phyloP scores from a whole-genome alignment of 805 yeast species.

The Peterozyma toletana region DNA sequence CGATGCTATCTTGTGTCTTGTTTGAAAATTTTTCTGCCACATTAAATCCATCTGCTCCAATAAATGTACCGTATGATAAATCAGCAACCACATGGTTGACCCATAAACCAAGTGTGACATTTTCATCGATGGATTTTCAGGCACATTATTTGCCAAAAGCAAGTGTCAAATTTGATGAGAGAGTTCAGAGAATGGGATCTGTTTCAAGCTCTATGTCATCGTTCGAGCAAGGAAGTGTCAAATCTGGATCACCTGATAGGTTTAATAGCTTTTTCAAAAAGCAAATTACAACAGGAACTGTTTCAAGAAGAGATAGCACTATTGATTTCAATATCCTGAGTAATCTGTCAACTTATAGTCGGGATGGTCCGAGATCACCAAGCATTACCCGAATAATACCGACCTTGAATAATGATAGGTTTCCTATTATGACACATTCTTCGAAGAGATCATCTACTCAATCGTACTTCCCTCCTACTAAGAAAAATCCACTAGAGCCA shows the following conservation, averaged over 20 bases:
- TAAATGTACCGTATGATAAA: conserved; percentile 35
- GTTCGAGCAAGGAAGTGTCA: conserved; percentile 11
- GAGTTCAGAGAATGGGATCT: conserved; percentile 8
- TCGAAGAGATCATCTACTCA: not conserved
- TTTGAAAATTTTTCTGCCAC: conserved; percentile 31
- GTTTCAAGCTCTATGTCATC: conserved; percentile 11
- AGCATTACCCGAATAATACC: not conserved
- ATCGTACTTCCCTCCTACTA: not conserved
- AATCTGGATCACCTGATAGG: conserved; percentile 22
- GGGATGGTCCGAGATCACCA: conserved; percentile 1
- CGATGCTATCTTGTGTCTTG: conserved; percentile 75
- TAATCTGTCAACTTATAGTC: not conserved
- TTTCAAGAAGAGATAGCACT: conserved; percentile 13
- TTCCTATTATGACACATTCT: not conserved
- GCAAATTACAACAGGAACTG: conserved; percentile 10
- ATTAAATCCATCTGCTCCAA: conserved; percentile 27
- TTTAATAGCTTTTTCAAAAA: conserved; percentile 15
- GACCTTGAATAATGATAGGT: not conserved
- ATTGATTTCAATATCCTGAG: not conserved
- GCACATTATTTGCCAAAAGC: not conserved
- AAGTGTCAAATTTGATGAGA: not conserved
- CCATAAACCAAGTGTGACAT: not conserved
- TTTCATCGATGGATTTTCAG: not conserved
- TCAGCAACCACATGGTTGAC: conserved; percentile 1
- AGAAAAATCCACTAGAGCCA: not conserved